Base-by-base conservation (phyloP, 306 rosid species). In the Castanea sativa region DNA sequence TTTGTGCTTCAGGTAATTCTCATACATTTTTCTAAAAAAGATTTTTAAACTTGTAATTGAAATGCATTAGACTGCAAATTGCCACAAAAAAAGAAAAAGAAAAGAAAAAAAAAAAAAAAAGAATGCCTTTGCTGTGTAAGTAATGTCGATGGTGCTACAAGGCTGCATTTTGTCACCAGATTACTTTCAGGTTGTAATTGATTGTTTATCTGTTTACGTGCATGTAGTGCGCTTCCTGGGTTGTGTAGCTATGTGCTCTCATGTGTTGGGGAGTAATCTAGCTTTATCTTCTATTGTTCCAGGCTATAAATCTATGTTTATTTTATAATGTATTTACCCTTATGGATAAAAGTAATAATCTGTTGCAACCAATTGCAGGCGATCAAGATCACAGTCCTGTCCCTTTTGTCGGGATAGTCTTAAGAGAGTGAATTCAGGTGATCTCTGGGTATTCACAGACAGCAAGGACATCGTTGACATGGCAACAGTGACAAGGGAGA, bases 341-440 rank as follows among this genome's bases (percentile, higher is more conserved):
- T 25, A 49, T 79, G 57, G 67, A 30, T 65, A 79, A 75, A 57
- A 79, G 60, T 18, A 38, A 65, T 23, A 35, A 73, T 72, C 45
- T 41, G 57, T 73, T 76, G 68, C 33, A 69, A 20, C 32, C 59
- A 23, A 65, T 55, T 83, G 80, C 97, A 94, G 99, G 99, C 84
- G 92, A 75, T 78, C 91, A 80, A 89, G 97, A 75, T 94, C 99
- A 2, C 93, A 90, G 60, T 94, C 97, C 0, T 94, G 99, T 84
- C 99, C 99, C 52, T 94, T 94, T 74, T 94, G 99, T 63, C 94
- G 99, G 0, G 97, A 94, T 85, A 90, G 90, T 85, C 97, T 94
- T 1, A 90, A 85, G 89, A 91, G 99, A 82, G 99, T 94, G 73
- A 86, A 91, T 82, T 94, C 99, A 0, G 80, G 95, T 6, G 99